Percentiles rank a stretch among this genome's conserved stretches.
Conservation (phyloP, 768 basidiomycete species). For the Lentinus brumalis region DNA sequence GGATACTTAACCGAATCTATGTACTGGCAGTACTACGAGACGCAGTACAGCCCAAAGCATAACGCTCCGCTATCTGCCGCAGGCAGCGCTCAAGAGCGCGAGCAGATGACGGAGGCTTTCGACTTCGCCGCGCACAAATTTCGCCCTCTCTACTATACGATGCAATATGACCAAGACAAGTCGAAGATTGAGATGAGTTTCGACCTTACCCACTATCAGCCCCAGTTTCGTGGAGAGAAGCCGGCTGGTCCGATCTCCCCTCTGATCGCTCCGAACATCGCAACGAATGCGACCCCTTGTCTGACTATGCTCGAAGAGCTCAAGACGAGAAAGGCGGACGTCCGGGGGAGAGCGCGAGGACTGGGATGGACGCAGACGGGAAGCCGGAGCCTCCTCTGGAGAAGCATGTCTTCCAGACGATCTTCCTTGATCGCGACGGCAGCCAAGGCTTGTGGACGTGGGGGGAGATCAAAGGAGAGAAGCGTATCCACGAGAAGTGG, state of each 20-base stretch:
- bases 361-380: constrained; percentile 23
- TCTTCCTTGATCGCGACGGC: constrained; percentile 47
- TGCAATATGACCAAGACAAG: constrained; percentile 44
- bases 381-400: constrained; percentile 34
- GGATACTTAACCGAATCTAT: not conserved
- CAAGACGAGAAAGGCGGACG: constrained; percentile 13
- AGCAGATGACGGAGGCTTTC: constrained; percentile 33
- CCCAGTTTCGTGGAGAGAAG: constrained; percentile 40
- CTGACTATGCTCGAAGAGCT: constrained; percentile 7
- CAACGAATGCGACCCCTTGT: constrained; percentile 21
- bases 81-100: constrained; percentile 27
- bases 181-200: constrained; percentile 56
- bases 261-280: constrained; percentile 22
- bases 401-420: constrained; percentile 53
- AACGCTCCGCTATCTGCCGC: constrained; percentile 24
- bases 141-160: constrained; percentile 48
- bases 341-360: constrained; percentile 15
- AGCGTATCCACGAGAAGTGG: constrained; percentile 48
- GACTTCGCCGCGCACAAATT: constrained; percentile 43
- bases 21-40: constrained; percentile 40
- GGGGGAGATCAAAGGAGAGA: constrained; percentile 40
- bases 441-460: constrained; percentile 45
- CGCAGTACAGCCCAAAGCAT: constrained; percentile 38
- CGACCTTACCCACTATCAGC: constrained; percentile 50
- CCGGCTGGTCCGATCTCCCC: constrained; percentile 26